Conservation (phyloP, 306 rosid species). For the Dalbergia oliveri region DNA sequence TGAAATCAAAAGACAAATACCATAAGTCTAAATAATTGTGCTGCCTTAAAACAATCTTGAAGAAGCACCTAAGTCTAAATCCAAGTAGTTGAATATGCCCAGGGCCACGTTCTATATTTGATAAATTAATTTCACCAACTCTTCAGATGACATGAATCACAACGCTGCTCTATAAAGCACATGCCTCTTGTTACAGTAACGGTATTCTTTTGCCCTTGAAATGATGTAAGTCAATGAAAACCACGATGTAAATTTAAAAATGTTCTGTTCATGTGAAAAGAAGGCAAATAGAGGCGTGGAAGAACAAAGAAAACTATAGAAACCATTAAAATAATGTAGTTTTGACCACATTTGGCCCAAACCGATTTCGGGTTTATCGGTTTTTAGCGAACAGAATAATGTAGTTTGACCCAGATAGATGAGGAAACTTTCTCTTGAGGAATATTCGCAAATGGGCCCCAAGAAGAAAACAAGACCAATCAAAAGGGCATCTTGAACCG, state of each 20-base stretch:
- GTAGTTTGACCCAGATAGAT: constrained; percentile 21
- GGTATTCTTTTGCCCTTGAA: background rate
- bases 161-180: background rate
- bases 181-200: background rate
- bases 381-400: background rate
- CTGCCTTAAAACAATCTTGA: background rate
- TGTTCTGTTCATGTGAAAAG: background rate
- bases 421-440: background rate
- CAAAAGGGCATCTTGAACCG: constrained; percentile 50
- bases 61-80: constrained; percentile 8
- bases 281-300: background rate
- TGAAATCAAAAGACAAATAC: background rate
- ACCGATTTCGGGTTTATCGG: constrained; percentile 8
- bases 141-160: background rate
- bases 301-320: background rate
- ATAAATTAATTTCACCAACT: constrained; percentile 22
- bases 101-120: background rate
- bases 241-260: background rate
- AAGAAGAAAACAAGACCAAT: constrained; percentile 29
- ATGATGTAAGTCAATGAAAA: background rate
- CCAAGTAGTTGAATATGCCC: constrained; percentile 11
- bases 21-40: constrained; percentile 13
- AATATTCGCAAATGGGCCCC: constrained; percentile 43
- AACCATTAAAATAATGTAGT: constrained; percentile 12
- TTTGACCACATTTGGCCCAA: background rate